Evolutionary conservation across 2,329 filamentous ascomycete species (phyloP).

Genomic region (Ascochyta rabiei): DNA sequence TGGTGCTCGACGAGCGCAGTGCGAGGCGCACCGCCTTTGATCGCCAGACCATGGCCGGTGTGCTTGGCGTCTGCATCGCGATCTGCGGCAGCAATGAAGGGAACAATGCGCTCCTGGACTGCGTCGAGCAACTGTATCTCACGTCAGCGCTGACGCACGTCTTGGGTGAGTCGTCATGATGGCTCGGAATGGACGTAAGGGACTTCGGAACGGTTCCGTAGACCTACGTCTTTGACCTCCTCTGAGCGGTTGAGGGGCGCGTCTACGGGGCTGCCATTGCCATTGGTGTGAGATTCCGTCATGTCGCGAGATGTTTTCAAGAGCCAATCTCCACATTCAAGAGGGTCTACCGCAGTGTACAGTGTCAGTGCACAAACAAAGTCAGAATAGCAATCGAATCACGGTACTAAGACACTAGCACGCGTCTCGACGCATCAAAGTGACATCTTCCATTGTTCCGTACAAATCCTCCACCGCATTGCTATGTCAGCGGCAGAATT

Average conservation of each 20-base stretch:
- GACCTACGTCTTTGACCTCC: constrained; percentile 48
- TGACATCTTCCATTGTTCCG: constrained; percentile 20
- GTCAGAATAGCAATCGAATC: constrained; percentile 4
- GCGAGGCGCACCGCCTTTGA: constrained; percentile 64
- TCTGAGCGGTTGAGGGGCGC: constrained; percentile 41
- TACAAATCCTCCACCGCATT: constrained; percentile 7
- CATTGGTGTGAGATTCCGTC: constrained; percentile 8
- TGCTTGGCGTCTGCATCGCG: constrained; percentile 62
- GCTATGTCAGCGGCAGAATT: constrained; percentile 9
- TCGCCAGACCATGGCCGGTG: constrained; percentile 61
- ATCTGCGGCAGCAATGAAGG: constrained; percentile 74
- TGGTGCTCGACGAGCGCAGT: constrained; percentile 53
- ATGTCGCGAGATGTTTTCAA: neutral
- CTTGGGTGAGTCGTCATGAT: constrained; percentile 1
- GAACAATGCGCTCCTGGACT: constrained; percentile 70
- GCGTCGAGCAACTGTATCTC: constrained; percentile 67
- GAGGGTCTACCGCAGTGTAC: neutral
- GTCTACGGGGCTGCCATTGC: constrained; percentile 19
- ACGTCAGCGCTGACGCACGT: constrained; percentile 6
- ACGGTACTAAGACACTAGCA: constrained; percentile 1
- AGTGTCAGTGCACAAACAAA: constrained; percentile 2
- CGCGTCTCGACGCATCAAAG: constrained; percentile 7
- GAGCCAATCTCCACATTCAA: neutral
- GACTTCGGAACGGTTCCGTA: constrained; percentile 1
- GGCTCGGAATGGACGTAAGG: constrained; percentile 1